Base-by-base conservation (phyloP, 2,329 filamentous ascomycete species). In the Cytospora leucostoma region DNA sequence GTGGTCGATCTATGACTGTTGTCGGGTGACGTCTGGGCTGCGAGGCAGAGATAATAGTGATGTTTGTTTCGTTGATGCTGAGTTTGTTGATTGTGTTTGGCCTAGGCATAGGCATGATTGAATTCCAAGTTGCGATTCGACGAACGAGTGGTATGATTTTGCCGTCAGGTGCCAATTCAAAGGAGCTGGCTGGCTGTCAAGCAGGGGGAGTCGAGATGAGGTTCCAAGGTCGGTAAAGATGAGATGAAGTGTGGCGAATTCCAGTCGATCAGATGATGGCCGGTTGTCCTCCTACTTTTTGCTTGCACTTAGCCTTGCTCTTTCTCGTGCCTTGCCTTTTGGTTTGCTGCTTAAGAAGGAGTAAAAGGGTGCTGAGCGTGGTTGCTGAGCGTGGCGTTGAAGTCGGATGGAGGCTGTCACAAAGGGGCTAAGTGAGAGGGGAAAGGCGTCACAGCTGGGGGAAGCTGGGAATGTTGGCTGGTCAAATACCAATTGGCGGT, bases 111-210 rank as follows among this genome's bases (percentile, higher is more conserved):
- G 59, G 62, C 65, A 66, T 62, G 55, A 19, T 52, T 66, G 58
- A 59, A 19, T 56, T n/a, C 56, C 33, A 40, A 54, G 51, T 56
- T 47, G n/a, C 34, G 19, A 27, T 40, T 56, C n/a, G 27, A 50
- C 64, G 61, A 64, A 51, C 61, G 61, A 66, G 55, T 57, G 61
- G 61, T 61, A 53, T 21, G 61, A 66, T 61, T 57, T 61, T 66
- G 49, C 57, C 54, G 34, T 52, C 49, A 52, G 50, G 61, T 47
- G 57, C 64, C 61, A 61, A 55, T 47, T 21, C 44, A 21, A 7
- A 44, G 40, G 17, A 47, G 44, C 12, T 32, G 55, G 53, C 44
- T 61, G 64, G 57, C 64, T 61, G 54, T 58, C 47, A 38, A 57
- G 62, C 58, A 54, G 62, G 58, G 57, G 49, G 54, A 34, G n/a